Base-by-base conservation (phyloP, 208 protist species). In the Giardia duodenalis region DNA sequence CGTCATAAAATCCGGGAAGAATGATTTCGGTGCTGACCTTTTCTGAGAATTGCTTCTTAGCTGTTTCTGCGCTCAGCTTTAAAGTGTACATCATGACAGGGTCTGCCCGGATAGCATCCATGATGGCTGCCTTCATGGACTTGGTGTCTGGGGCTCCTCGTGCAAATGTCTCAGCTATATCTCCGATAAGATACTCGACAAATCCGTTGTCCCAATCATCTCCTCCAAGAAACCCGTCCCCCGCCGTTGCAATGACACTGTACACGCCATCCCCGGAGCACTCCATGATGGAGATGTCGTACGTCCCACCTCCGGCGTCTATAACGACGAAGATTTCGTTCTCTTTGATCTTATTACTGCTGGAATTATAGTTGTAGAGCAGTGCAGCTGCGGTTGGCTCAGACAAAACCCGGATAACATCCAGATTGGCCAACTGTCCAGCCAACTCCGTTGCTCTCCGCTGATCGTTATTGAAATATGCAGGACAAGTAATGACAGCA, bases 391-490 rank as follows among this genome's bases (percentile, higher is more conserved):
- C 93, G 30, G 93, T 94, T 42, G 93, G 91, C 67, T 94, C 92
- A 43, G 92, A 94, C 44, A 94, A 92, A 46, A 94, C 48, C 44
- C 93, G 93, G 0, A 94, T 43, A 22, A 94, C 45, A 45, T 94
- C 93, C 93, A 90, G 92, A 47, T 44, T 4, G 44, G 86, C 86
- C 86, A 94, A 88, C 3, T 87, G 0, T 46, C 93, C 93, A 22
- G 93, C 93, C 42, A 92, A 76, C 44, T 94, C 47, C 39, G 92
- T 93, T 0, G 67, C 44, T 67, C 3, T 44, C 48, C 93, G 67
- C 67, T 94, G 93, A 0, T 88, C 46, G 48, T 94, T 92, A 89
- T 94, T 94, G 92, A 94, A 94, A 47, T 94, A 94, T 3, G 93
- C 93, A 43, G 93, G 93, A 47, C 46, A 42, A 1, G 93, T 93